Evolutionary conservation across 208 protist genomes (phyloP).

Genomic region (Trypanosoma caninum): DNA sequence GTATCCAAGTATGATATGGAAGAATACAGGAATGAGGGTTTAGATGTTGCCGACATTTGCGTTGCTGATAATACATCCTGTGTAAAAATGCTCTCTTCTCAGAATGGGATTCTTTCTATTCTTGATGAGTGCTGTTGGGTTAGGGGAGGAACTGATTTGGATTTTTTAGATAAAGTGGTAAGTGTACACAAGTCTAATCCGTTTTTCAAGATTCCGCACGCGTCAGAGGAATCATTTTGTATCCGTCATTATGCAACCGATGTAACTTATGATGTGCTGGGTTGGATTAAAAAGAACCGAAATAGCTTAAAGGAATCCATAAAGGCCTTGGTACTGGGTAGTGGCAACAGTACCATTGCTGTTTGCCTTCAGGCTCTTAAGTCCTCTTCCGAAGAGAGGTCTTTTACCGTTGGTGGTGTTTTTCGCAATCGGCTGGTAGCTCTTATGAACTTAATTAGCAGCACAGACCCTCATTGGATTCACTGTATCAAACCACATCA

Average conservation of each 20-base stretch:
- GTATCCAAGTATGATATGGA: constrained; percentile 78
- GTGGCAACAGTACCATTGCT: constrained; percentile 16
- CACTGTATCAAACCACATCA: constrained; percentile 45
- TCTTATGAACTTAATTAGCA: constrained; percentile 34
- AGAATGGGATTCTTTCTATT: constrained; percentile 64
- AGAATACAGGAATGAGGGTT: constrained; percentile 50
- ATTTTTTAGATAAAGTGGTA: constrained; percentile 33
- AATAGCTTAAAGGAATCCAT: constrained; percentile 40
- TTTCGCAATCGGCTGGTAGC: constrained; percentile 31
- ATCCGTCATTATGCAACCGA: constrained; percentile 50
- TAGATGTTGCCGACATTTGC: constrained; percentile 71
- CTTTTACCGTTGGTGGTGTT: constrained; percentile 26
- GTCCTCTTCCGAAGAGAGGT: constrained; percentile 12
- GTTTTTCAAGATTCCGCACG: constrained; percentile 28
- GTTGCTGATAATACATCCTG: constrained; percentile 71
- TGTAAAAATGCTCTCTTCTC: constrained; percentile 70
- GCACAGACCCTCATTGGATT: constrained; percentile 49
- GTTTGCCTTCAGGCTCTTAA: constrained; percentile 26
- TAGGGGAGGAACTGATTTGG: constrained; percentile 50
- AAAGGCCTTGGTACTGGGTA: constrained; percentile 23
- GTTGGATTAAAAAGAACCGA: constrained; percentile 42
- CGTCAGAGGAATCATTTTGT: constrained; percentile 23
- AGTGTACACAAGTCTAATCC: constrained; percentile 14
- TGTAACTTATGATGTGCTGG: constrained; percentile 34
- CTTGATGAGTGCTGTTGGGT: constrained; percentile 82